Conservation (phyloP, 225 moss, liverwort and hornwort species). For the Sphagnum contortum region DNA sequence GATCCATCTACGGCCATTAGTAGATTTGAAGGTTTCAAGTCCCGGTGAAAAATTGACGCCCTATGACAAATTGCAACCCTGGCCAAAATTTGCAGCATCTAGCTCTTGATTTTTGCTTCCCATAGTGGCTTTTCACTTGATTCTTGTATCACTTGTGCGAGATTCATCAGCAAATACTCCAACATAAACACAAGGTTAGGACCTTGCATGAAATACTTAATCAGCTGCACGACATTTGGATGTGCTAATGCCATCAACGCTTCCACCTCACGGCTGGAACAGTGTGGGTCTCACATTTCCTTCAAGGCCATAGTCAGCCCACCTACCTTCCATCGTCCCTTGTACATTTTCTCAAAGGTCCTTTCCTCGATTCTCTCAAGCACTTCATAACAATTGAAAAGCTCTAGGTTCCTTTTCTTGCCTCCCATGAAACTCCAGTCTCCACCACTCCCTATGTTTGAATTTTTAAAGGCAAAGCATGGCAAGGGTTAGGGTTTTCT, state of each 20-base stretch:
- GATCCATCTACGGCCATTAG: conserved; percentile 58
- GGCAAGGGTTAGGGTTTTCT: no score
- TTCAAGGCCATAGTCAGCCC: conserved; percentile 74
- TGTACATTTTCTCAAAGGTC: conserved; percentile 74
- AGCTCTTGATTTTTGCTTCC: conserved; percentile 80
- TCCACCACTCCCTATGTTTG: conserved; percentile 39
- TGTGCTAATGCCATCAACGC: conserved; percentile 71
- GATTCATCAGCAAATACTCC: conserved; percentile 67
- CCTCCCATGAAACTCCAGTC: conserved; percentile 81
- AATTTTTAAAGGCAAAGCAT: no score
- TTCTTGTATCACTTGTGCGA: conserved; percentile 44
- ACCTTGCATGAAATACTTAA: conserved; percentile 76
- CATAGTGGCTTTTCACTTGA: conserved; percentile 34
- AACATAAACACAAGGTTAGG: conserved; percentile 71
- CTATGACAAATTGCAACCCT: conserved; percentile 74
- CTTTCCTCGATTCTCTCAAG: conserved; percentile 86
- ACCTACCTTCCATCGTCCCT: conserved; percentile 63
- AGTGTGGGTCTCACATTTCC: conserved; percentile 71
- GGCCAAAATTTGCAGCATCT: conserved; percentile 68
- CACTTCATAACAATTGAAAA: conserved; percentile 76
- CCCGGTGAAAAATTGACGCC: conserved; percentile 67
- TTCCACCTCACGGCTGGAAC: conserved; percentile 65
- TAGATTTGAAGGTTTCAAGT: conserved; percentile 88
- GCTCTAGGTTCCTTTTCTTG: conserved; percentile 69
- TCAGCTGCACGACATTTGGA: conserved; percentile 73